Evolutionary conservation across 257 asterid genomes (phyloP).

Genomic region (Cinchona pubescens): DNA sequence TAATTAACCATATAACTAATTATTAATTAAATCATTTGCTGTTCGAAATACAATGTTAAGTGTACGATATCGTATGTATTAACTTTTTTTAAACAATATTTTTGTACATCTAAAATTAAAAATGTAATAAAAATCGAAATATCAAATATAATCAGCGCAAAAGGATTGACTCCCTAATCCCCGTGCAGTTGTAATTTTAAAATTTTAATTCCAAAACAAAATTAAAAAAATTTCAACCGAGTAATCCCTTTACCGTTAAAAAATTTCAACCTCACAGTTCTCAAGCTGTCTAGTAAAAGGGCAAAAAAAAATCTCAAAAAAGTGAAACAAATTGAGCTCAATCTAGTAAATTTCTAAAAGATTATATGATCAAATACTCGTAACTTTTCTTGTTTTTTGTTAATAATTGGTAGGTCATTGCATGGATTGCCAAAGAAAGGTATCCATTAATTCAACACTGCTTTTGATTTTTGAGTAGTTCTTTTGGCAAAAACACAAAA

Average conservation of each 20-base stretch:
- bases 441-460: neutral
- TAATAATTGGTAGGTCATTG: slow-evolving; percentile 10
- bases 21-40: neutral
- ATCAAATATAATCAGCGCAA: too few relatives aligned
- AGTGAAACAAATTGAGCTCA: neutral
- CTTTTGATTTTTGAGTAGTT: neutral
- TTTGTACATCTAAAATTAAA: too few relatives aligned
- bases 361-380: neutral
- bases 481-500: neutral
- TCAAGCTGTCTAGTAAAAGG: too few relatives aligned
- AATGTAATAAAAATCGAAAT: too few relatives aligned
- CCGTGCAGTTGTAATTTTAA: too few relatives aligned
- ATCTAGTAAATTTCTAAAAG: neutral
- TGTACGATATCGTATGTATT: too few relatives aligned
- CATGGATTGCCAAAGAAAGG: slow-evolving; percentile 2
- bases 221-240: too few relatives aligned
- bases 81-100: neutral
- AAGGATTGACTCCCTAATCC: too few relatives aligned
- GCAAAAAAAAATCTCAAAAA: neutral
- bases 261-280: too few relatives aligned
- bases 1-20: too few relatives aligned
- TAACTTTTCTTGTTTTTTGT: neutral
- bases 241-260: too few relatives aligned
- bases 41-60: neutral
- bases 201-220: too few relatives aligned